A percentile compares a stretch with the other conserved stretches of the same genome.
These are phyloP conservation scores for Gracilariopsis chorda DNA, from an alignment of 23 red algal species.

Conservation along the genomic window DNA sequence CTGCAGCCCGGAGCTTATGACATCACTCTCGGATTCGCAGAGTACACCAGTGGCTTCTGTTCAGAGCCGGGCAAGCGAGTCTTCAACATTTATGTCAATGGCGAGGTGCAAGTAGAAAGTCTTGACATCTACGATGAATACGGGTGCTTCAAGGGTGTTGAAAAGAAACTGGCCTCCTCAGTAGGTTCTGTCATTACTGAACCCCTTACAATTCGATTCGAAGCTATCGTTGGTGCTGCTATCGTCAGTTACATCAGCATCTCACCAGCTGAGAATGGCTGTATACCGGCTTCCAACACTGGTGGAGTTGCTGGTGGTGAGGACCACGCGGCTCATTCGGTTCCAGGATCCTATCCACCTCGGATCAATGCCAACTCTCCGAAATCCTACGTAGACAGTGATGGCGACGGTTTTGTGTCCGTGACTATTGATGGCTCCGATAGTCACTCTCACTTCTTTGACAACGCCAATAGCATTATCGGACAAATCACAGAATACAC, in stretches of 20 bases:
- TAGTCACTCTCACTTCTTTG: conserved; percentile 72
- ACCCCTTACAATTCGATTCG: conserved; percentile 14
- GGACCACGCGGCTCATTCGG: conserved; percentile 70
- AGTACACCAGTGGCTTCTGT: conserved; percentile 16
- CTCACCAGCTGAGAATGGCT: neutral
- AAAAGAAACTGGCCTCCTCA: neutral
- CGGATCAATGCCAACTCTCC: conserved; percentile 58
- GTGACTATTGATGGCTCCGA: conserved; percentile 35
- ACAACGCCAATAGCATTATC: conserved; percentile 8
- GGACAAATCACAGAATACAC: conserved; percentile 47
- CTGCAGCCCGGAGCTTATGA: conserved; percentile 56
- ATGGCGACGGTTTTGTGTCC: conserved; percentile 33
- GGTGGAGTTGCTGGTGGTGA: neutral
- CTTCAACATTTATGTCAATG: conserved; percentile 60
- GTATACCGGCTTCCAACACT: neutral
- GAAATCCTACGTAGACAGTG: conserved; percentile 50
- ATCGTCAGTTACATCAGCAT: conserved; percentile 32
- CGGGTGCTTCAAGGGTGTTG: conserved; percentile 25
- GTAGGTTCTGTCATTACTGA: conserved; percentile 22
- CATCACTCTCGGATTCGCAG: conserved; percentile 46
- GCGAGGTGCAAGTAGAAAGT: conserved; percentile 12
- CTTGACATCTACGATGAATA: conserved; percentile 42
- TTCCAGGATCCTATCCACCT: conserved; percentile 53
- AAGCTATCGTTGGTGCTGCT: conserved; percentile 21
- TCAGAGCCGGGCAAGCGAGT: conserved; percentile 51